phyloP scores from a whole-genome alignment of 2,329 filamentous ascomycete species.

The Scortechinia acanthostroma region DNA sequence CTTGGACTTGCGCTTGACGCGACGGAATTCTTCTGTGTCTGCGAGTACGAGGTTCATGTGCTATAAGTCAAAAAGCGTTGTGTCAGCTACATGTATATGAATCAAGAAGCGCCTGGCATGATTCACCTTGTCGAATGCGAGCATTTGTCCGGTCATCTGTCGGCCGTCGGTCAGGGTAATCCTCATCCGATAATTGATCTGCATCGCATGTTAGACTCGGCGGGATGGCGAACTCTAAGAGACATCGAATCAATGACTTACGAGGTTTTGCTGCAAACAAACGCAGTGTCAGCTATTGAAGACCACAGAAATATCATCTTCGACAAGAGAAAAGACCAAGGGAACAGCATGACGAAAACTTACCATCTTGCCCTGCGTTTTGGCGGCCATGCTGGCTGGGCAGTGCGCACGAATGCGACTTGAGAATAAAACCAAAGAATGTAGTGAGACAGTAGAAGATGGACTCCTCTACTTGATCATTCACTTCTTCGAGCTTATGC shows the following conservation, averaged over 20 bases:
- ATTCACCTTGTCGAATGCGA: conserved; percentile 89
- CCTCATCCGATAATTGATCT: conserved; percentile 99
- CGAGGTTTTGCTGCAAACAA: conserved; percentile 50
- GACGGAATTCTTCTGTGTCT: conserved; percentile 95
- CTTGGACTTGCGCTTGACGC: conserved; percentile 80
- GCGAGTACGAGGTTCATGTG: conserved; percentile 99
- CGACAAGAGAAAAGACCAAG: conserved; percentile 1
- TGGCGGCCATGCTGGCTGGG: conserved; percentile 18
- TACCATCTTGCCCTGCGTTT: conserved; percentile 99
- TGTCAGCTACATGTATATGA: not conserved
- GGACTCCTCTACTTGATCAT: no score
- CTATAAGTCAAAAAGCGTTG: no score
- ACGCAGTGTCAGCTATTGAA: no score
- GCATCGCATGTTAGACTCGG: conserved; percentile 8
- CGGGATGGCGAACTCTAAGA: conserved; percentile 6
- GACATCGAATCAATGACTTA: no score
- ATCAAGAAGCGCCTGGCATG: conserved; percentile 6
- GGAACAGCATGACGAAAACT: conserved; percentile 32
- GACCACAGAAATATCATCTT: no score
- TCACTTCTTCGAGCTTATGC: no score
- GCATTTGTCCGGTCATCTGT: conserved; percentile 95
- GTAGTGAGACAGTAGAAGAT: not conserved
- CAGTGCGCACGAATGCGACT: conserved; percentile 35
- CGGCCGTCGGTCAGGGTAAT: conserved; percentile 90
- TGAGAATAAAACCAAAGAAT: conserved; percentile 7